Conservation (phyloP, 371 early-diverging fungal species). For the Quaeritorhiza haematococci region DNA sequence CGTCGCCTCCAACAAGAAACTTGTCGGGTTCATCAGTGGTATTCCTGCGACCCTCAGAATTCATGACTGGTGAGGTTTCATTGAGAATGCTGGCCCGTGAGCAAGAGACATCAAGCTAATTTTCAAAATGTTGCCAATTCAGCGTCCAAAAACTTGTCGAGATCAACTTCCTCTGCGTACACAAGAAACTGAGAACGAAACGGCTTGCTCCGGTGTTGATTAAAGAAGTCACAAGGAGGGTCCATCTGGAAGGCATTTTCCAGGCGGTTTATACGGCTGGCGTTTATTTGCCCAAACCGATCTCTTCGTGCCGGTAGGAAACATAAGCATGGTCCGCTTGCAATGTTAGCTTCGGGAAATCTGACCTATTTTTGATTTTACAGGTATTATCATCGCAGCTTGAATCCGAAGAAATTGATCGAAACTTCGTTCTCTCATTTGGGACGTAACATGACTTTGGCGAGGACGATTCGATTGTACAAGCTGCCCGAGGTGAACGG, state of each 20-base stretch:
- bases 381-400: constrained; percentile 88
- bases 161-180: constrained; percentile 98
- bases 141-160: constrained; percentile 68
- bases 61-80: constrained; percentile 55
- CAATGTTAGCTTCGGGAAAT: background rate
- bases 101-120: constrained; percentile 13
- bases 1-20: constrained; percentile 68
- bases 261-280: constrained; percentile 98
- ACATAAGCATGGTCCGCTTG: constrained; percentile 12
- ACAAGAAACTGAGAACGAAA: constrained; percentile 91
- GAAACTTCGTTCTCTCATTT: constrained; percentile 86
- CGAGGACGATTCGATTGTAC: constrained; percentile 65
- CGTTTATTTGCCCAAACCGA: constrained; percentile 82
- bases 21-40: constrained; percentile 94
- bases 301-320: constrained; percentile 68
- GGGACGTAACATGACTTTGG: constrained; percentile 67
- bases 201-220: constrained; percentile 98
- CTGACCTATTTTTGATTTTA: constrained; percentile 9
- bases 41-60: constrained; percentile 78
- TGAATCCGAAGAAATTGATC: constrained; percentile 90
- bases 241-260: constrained; percentile 89
- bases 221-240: constrained; percentile 94
- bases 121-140: constrained; percentile 3
- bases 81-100: background rate
- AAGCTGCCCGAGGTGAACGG: constrained; percentile 55